Base-by-base conservation (phyloP, 2,329 filamentous ascomycete species). In the Septoria linicola region DNA sequence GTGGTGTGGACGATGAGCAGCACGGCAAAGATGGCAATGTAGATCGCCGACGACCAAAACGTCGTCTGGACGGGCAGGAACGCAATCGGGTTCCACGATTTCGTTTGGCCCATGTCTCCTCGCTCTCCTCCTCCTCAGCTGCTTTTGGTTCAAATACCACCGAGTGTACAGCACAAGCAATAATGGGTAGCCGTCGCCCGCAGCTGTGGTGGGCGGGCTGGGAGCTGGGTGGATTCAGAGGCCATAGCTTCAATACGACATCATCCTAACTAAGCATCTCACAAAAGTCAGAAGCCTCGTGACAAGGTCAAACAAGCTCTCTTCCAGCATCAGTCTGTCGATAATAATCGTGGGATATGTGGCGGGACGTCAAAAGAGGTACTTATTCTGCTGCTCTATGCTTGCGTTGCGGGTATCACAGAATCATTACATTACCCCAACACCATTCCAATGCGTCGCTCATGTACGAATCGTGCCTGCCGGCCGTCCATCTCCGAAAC, bases 51-150 rank as follows among this genome's bases (percentile, higher is more conserved):
- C 35, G 84, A 85, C 75, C 91, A 85, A 67, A 96, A 77, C 30
- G 88, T 91, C 52, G 97, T 92, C 43, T 89, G 85, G 58, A 82
- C 78, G 21, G 89, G 87, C 55, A 82, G 83, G 72, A 97, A 99
- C 54, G 84, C 85, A 65, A 96, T 63, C 4, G 75, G 76, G 55
- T 69, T 70, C 51, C 60, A 66, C 13, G 63, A 67, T 41, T 42
- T 35, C 23, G 44, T 40, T 21, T 25, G 25, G 21, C 44, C 44
- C 44, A 48, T 48, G 16, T 16, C 44, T 27, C 17, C 44, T 25
- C 11, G 25, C 41, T 32, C 41, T 43, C n/a, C n/a, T 19, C 41
- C 20, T 25, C 43, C 23, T 20, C 31, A 32, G 31, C n/a, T n/a
- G n/a, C n/a, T n/a, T n/a, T n/a, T n/a, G n/a, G n/a, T n/a, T n/a